Conservation (phyloP, 306 rosid species). For the Citrullus colocynthis region DNA sequence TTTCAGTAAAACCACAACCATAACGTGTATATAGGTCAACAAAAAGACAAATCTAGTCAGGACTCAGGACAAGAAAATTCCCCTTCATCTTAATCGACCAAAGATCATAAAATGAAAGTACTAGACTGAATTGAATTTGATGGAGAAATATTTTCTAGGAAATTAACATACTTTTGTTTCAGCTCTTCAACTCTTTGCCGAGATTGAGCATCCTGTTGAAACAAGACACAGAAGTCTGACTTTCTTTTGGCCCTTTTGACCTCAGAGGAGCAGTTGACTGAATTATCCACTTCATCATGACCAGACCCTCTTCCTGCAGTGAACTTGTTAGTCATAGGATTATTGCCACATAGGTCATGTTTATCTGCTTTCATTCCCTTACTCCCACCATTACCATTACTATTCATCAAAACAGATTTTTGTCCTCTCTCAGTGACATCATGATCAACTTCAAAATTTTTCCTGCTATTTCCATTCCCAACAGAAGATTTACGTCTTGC, state of each 20-base stretch:
- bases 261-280: slow-evolving; percentile 12
- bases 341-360: slow-evolving; percentile 18
- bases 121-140: not conserved
- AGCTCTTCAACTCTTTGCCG: slow-evolving; percentile 46
- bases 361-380: slow-evolving; percentile 25
- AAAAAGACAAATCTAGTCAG: not conserved
- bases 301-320: slow-evolving; percentile 18
- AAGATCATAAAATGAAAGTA: not conserved
- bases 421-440: slow-evolving; percentile 17
- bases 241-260: slow-evolving; percentile 52
- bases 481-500: slow-evolving; percentile 29
- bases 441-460: slow-evolving; percentile 20
- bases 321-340: slow-evolving; percentile 21
- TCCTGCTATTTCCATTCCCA: slow-evolving; percentile 28
- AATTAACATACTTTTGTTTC: slow-evolving; percentile 47
- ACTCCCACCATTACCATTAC: slow-evolving; percentile 18
- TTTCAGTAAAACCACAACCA: not conserved
- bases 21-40: not conserved
- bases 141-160: not conserved
- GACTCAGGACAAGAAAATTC: not conserved
- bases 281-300: slow-evolving; percentile 29
- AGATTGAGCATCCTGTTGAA: slow-evolving; percentile 51
- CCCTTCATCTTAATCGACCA: not conserved
- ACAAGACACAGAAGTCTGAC: slow-evolving; percentile 34
- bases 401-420: slow-evolving; percentile 22